Evolutionary conservation across 2,329 filamentous ascomycete species (phyloP), one percentile per base, ranked within the genome.

Genomic region (Dactylellina sp.): DNA sequence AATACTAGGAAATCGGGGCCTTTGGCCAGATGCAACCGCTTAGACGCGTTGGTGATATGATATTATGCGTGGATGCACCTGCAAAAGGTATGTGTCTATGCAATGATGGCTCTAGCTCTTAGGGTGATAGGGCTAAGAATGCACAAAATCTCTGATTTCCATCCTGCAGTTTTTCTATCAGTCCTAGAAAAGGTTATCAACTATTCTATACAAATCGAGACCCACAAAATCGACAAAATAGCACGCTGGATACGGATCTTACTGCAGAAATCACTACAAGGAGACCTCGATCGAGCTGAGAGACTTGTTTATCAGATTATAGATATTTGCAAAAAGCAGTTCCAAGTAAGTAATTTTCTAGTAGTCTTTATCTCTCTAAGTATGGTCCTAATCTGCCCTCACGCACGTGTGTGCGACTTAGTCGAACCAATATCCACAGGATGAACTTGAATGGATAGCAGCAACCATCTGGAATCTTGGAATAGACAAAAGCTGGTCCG

Each of bases 401-500:
- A n/a, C n/a, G n/a, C n/a, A n/a, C 12, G 61, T 37, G 16, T 22
- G 24, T 81, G 78, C n/a, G 76, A 82, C 20, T 79, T 39, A 39
- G 62, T 32, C 49, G 44, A 52, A 79, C 0, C 79, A 81, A 0
- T 91, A 91, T 78, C 90, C 91, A 0, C 77, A 82, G 0, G 84
- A 86, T 2, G 91, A 95, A 78, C 81, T 93, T 0, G 89, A 92
- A 78, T 95, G 90, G 89, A 85, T 95, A n/a, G 87, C 88, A 62
- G 77, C 76, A n/a, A 76, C 76, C 14, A 40, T 75, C 28, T 79
- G 77, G 77, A 79, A 79, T 65, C 68, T 75, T 20, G 76, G 76
- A 18, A 71, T 79, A 44, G 77, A 79, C 53, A 77, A 77, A 52
- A 76, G 75, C 55, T 77, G 77, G 77, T 78, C 68, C 20, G 42